These are phyloP conservation scores for Cryptosporidium baileyi DNA, from an alignment of 169 alveolate genomes.

Conservation along the genomic window DNA sequence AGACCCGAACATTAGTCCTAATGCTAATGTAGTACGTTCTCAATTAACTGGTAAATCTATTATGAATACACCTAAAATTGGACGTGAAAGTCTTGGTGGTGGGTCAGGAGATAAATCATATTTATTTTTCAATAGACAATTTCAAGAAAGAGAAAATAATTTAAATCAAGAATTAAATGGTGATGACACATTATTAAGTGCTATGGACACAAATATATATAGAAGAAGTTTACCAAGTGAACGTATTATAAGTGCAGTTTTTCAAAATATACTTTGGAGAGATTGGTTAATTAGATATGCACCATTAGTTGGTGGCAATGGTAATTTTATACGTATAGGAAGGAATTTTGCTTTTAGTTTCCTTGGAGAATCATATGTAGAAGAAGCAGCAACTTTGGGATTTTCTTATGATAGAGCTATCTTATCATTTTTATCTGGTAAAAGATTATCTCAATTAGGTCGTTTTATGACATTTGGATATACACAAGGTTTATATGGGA, in stretches of 20 bases:
- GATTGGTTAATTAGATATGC: constrained; percentile 70
- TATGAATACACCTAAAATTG: constrained; percentile 46
- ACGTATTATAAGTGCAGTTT: constrained; percentile 23
- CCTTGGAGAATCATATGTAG: constrained; percentile 63
- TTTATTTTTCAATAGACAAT: constrained; percentile 20
- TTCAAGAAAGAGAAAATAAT: background rate
- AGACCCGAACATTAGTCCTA: constrained; percentile 36
- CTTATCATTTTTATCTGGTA: constrained; percentile 37
- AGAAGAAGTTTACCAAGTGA: constrained; percentile 53
- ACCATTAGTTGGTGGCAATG: constrained; percentile 48
- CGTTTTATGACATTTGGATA: constrained; percentile 58
- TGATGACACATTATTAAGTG: background rate
- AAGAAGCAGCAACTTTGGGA: constrained; percentile 59
- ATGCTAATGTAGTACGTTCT: constrained; percentile 27
- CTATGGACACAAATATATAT: background rate
- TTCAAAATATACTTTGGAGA: constrained; percentile 57
- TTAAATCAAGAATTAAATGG: background rate
- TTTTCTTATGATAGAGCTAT: constrained; percentile 50
- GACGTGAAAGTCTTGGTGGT: constrained; percentile 34
- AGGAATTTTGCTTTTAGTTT: constrained; percentile 34
- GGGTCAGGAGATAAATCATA: constrained; percentile 58
- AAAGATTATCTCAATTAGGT: constrained; percentile 34
- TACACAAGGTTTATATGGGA: constrained; percentile 62
- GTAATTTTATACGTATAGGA: constrained; percentile 58
- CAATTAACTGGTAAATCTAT: constrained; percentile 59